A percentile compares a stretch with the other conserved stretches of the same genome.
Conservation (phyloP, 2,329 filamentous ascomycete genomes). For the Ceratocystis papillata region DNA sequence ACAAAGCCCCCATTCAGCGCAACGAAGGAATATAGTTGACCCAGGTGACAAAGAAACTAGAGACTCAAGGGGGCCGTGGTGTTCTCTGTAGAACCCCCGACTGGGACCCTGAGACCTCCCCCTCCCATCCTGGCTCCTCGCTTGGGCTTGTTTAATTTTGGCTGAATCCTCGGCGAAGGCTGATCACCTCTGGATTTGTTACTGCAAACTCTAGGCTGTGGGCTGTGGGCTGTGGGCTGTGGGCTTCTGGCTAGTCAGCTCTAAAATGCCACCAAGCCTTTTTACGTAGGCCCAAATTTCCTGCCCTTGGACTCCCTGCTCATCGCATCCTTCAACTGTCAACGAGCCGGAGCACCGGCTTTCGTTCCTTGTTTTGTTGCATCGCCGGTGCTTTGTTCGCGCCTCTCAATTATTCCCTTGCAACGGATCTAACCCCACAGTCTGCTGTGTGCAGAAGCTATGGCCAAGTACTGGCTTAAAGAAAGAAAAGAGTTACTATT, state of each 20-base stretch:
- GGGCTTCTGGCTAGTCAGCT: no score
- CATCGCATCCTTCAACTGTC: not conserved
- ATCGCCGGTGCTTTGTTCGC: constrained; percentile 5
- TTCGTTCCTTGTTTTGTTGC: not conserved
- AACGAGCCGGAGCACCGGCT: not conserved
- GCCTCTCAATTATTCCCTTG: not conserved
- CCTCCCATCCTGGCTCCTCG: not conserved
- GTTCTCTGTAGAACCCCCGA: not conserved
- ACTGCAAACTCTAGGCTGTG: no score
- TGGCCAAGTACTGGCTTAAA: not conserved
- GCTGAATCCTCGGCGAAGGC: not conserved
- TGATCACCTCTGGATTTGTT: not conserved
- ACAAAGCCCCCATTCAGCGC: not conserved
- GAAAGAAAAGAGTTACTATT: not conserved
- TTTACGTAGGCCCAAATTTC: not conserved
- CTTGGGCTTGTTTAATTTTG: constrained; percentile 11
- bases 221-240: no score
- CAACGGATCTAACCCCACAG: not conserved
- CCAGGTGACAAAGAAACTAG: not conserved
- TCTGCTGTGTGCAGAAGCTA: not conserved
- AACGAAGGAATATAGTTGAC: not conserved
- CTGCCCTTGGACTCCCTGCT: not conserved
- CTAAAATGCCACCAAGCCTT: not conserved
- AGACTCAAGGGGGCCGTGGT: not conserved
- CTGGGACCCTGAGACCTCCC: not conserved